Base-by-base conservation (phyloP, 2,329 filamentous ascomycete genomes). In the Fusarium fujikuroi region DNA sequence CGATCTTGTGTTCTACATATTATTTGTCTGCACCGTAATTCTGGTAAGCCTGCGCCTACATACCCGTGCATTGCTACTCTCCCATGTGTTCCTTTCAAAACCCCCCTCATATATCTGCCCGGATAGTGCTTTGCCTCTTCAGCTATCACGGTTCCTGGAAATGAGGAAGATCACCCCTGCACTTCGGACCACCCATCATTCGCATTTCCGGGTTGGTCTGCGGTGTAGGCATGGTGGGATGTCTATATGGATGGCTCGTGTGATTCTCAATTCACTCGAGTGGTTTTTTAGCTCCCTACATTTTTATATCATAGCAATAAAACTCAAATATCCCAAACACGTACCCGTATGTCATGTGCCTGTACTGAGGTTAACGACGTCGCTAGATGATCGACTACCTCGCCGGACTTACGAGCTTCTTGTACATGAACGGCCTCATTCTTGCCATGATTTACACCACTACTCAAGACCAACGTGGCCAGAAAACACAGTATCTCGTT, bases 81-180 rank as follows among this genome's bases (percentile, higher is more conserved):
- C 57, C 69, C 69, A 60, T 32, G 59, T 52, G 56, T 53, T 30
- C 53, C 49, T 61, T 56, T 59, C 61, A 64, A 72, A 66, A 36
- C 81, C 16, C 84, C 63, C 83, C 87, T 89, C 87, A 85, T 86
- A 87, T 91, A 93, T 93, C 92, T 94, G 92, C 92, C 92, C 92
- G 92, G 88, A 90, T 92, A 93, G 92, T 87, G 86, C 80, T 79
- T 72, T 83, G 84, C 88, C 84, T 82, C 82, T 79, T 88, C 92
- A 90, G 86, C 91, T 93, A 91, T 92, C 88, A 86, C 92, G 92
- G 92, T 94, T 94, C 92, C 92, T 94, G 91, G 86, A 93, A 91
- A 84, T 86, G 92, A 94, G 92, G 92, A 87, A 94, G 91, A 94
- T 89, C 86, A 89, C 90, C 92, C 91, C 88, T 90, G 86, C 88